Percentiles rank a stretch among this genome's conserved stretches.
These are phyloP conservation scores for Talinum fruticosum DNA, from an alignment of 148 eudicot genomes.

Conservation along the genomic window DNA sequence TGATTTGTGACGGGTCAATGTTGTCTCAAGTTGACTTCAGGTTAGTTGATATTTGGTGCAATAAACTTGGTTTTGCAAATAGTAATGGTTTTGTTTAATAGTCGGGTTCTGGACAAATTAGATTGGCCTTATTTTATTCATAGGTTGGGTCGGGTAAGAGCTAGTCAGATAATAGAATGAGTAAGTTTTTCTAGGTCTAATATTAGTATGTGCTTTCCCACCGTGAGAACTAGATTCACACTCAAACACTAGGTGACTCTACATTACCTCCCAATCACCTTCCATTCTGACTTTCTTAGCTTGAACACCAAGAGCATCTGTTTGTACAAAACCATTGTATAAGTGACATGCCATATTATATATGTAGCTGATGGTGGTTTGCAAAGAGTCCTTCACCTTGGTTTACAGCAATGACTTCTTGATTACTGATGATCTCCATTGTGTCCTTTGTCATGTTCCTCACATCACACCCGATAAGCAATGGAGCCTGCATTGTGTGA, in stretches of 20 bases:
- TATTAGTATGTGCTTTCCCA: background rate
- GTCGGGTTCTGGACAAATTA: too few relatives aligned
- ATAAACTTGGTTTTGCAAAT: background rate
- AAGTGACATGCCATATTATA: background rate
- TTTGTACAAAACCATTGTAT: conserved; percentile 8
- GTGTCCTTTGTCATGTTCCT: conserved; percentile 50
- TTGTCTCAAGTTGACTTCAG: background rate
- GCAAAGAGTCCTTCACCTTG: conserved; percentile 44
- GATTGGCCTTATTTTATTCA: too few relatives aligned
- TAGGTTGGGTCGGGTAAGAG: too few relatives aligned
- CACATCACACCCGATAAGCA: conserved; percentile 80
- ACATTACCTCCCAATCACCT: conserved; percentile 61
- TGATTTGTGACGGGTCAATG: background rate
- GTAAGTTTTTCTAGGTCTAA: too few relatives aligned
- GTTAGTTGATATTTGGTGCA: background rate
- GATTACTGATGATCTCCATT: conserved; percentile 49
- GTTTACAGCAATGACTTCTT: conserved; percentile 70
- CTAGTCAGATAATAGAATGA: too few relatives aligned
- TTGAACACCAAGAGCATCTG: conserved; percentile 78
- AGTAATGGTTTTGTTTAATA: too few relatives aligned
- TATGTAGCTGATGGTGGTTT: background rate
- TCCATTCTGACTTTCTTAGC: conserved; percentile 69
- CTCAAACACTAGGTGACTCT: background rate
- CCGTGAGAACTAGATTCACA: background rate
- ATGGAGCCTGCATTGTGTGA: conserved; percentile 50